Evolutionary conservation across 345 rosid species (phyloP).

Genomic region (Lagerstroemia speciosa): DNA sequence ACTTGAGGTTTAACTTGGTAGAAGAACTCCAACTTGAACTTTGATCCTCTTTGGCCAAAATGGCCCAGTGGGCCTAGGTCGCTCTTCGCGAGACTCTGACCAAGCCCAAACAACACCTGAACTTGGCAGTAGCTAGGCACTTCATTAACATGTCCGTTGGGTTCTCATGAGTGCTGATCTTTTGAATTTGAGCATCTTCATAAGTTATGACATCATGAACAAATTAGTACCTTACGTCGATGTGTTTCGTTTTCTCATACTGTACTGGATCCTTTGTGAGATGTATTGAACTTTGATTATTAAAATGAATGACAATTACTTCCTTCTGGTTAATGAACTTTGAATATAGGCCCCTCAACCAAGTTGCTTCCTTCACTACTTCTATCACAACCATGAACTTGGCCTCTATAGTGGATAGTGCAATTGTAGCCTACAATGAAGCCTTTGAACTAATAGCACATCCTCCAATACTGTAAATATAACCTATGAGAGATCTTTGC

Average conservation of each 20-base stretch:
- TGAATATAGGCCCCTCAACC: not conserved
- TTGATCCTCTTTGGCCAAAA: too few species aligned
- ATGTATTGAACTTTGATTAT: not conserved
- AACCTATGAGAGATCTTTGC: not conserved
- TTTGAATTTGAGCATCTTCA: too few species aligned
- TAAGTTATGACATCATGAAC: too few species aligned
- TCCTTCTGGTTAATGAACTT: not conserved
- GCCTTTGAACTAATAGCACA: not conserved
- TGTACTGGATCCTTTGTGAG: not conserved
- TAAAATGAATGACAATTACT: not conserved
- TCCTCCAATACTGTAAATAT: not conserved
- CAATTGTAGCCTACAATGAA: not conserved
- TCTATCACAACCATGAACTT: not conserved
- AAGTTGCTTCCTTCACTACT: constrained; percentile 1
- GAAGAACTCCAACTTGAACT: too few species aligned
- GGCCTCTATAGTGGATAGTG: not conserved
- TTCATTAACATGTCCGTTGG: too few species aligned
- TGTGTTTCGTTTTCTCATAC: not conserved
- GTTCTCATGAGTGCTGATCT: too few species aligned
- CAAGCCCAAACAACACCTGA: too few species aligned
- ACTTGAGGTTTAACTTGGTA: too few species aligned
- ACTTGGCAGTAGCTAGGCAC: too few species aligned
- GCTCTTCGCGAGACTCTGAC: too few species aligned
- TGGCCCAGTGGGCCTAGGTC: too few species aligned
- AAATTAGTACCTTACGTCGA: too few species aligned